Percentiles rank a stretch among this genome's conserved stretches.
phyloP scores from a whole-genome alignment of 305 asterid species.

The Fraxinus platypoda region DNA sequence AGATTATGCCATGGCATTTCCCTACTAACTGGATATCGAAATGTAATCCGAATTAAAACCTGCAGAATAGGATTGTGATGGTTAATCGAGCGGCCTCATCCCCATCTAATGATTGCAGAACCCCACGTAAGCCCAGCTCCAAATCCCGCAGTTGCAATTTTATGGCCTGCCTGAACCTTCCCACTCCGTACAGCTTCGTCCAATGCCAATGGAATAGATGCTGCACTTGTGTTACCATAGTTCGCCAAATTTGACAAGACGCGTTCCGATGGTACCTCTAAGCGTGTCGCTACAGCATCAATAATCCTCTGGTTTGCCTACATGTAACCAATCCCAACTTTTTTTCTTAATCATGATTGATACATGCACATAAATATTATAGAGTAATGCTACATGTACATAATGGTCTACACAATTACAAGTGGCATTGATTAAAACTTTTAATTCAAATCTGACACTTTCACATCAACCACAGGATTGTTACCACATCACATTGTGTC shows the following conservation, averaged over 20 bases:
- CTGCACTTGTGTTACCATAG: conserved; percentile 92
- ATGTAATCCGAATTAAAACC: neutral
- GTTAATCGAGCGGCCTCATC: conserved; percentile 28
- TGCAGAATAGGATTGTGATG: neutral
- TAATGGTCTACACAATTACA: no score
- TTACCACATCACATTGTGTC: no score
- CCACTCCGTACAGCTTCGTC: conserved; percentile 92
- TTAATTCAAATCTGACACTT: no score
- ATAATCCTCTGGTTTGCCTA: conserved; percentile 95
- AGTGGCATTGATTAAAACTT: no score
- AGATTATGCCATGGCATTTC: neutral
- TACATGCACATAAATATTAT: neutral
- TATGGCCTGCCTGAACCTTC: conserved; percentile 70
- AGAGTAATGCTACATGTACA: no score
- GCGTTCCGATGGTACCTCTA: conserved; percentile 64
- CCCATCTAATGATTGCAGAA: conserved; percentile 89
- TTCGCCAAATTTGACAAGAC: conserved; percentile 83
- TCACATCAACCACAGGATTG: no score
- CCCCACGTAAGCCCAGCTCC: conserved; percentile 99
- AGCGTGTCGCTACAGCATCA: conserved; percentile 85
- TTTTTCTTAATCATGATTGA: neutral
- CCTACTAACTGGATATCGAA: neutral
- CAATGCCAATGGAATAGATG: conserved; percentile 90
- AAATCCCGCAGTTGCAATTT: conserved; percentile 90
- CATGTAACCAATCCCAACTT: conserved; percentile 6